These are phyloP conservation scores for Fusarium chaquense DNA, from an alignment of 2,329 filamentous ascomycete species.

Conservation along the genomic window DNA sequence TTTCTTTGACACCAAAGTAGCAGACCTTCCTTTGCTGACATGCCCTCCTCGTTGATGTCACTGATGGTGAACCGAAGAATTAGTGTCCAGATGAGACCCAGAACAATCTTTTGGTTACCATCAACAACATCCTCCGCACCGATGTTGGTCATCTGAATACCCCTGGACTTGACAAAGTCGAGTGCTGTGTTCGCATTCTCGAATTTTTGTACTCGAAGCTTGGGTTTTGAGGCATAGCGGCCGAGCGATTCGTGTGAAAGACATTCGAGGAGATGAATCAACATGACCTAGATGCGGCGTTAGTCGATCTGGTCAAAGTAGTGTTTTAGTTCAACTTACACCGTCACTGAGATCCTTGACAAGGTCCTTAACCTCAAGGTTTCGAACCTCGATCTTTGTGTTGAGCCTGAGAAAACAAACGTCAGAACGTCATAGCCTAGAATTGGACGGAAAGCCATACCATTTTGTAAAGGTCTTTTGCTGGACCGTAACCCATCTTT, in stretches of 20 bases:
- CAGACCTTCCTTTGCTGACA: conserved; percentile 96
- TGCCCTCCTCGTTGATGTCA: conserved; percentile 97
- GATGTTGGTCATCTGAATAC: conserved; percentile 98
- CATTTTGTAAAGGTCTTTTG: conserved; percentile 99
- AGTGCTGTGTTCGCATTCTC: conserved; percentile 98
- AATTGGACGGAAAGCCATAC: conserved; percentile 43
- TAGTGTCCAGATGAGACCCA: conserved; percentile 97
- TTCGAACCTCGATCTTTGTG: conserved; percentile 85
- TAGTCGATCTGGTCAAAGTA: background rate
- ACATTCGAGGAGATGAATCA: conserved; percentile 97
- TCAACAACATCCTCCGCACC: conserved; percentile 98
- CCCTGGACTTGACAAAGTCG: conserved; percentile 89
- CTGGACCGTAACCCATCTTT: conserved; percentile 83
- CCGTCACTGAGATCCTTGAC: conserved; percentile 93
- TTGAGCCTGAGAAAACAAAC: conserved; percentile 77
- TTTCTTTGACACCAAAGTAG: conserved; percentile 98
- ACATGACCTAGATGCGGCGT: conserved; percentile 74
- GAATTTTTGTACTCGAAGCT: conserved; percentile 94
- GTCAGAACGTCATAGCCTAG: conserved; percentile 1
- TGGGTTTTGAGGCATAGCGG: conserved; percentile 95
- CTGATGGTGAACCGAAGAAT: conserved; percentile 98
- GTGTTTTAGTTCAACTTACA: conserved; percentile 66
- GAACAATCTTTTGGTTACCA: conserved; percentile 96
- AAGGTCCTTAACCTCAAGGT: conserved; percentile 86
- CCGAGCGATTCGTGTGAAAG: conserved; percentile 94